Conservation (phyloP, 306 rosid genomes). For the Erythrophleum fordii region DNA sequence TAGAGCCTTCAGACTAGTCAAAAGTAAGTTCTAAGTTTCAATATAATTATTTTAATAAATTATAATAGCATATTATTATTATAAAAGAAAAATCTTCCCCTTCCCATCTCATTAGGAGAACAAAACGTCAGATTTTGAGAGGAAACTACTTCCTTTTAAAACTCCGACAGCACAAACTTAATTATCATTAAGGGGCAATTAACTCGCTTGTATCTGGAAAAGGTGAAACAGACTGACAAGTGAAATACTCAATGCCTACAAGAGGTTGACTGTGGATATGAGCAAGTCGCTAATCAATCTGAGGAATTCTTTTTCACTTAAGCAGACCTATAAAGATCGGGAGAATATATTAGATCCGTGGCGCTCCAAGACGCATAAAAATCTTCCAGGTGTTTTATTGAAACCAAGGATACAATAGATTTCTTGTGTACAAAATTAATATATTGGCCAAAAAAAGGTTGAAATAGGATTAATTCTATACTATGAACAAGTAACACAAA, state of each 20-base stretch:
- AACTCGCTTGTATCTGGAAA: background rate
- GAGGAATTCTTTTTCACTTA: background rate
- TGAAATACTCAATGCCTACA: background rate
- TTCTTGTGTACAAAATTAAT: slow-evolving; percentile 28
- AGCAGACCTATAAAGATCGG: background rate
- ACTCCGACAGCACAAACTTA: background rate
- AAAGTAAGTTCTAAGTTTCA: no score
- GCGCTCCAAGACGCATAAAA: background rate
- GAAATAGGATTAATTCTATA: slow-evolving; percentile 36
- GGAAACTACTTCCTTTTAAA: no score
- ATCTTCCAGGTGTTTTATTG: slow-evolving; percentile 8
- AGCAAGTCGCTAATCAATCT: background rate
- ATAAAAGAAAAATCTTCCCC: background rate
- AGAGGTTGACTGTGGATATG: background rate
- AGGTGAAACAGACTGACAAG: background rate
- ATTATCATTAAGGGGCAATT: background rate
- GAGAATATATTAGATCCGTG: background rate
- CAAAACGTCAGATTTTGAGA: no score
- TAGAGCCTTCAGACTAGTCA: no score
- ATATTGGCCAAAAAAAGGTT: slow-evolving; percentile 31
- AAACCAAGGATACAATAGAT: slow-evolving; percentile 40
- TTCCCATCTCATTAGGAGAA: background rate
- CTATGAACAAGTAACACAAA: slow-evolving; percentile 25
- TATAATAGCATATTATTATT: no score
- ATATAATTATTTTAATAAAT: no score